Evolutionary conservation across 345 rosid species (phyloP).

Genomic region (Orychophragmus violaceus): DNA sequence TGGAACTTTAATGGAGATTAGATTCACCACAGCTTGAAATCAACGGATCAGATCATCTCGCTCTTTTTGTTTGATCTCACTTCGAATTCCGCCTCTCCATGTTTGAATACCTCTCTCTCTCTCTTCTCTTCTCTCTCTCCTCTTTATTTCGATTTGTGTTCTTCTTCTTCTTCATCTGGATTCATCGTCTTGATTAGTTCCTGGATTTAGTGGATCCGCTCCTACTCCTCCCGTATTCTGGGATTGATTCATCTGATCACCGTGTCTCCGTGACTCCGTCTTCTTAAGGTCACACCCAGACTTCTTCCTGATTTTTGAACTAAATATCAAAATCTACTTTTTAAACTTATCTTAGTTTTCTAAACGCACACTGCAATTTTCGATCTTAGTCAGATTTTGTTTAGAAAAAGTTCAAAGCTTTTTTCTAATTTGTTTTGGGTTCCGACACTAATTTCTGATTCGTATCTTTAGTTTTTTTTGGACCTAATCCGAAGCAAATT

Average conservation of each 20-base stretch:
- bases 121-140: conserved; percentile 4
- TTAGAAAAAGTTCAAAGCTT: not conserved
- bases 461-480: not conserved
- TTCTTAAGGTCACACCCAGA: not conserved
- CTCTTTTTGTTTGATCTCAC: conserved; percentile 19
- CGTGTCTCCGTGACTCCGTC: too few species aligned
- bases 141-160: conserved; percentile 14
- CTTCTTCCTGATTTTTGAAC: conserved; percentile 1
- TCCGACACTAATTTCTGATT: too few species aligned
- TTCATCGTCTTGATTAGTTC: not conserved
- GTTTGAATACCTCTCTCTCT: conserved; percentile 45
- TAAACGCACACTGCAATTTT: not conserved
- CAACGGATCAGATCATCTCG: conserved; percentile 35
- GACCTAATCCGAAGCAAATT: too few species aligned
- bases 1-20: conserved; percentile 8
- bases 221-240: not conserved
- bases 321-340: not conserved
- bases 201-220: conserved; percentile 22
- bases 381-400: not conserved
- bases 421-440: not conserved
- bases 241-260: not conserved
- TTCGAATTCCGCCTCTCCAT: conserved; percentile 55
- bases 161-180: conserved; percentile 13
- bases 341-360: not conserved
- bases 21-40: conserved; percentile 9